These are phyloP conservation scores for Torrubiella hemipterigena DNA, from an alignment of 2,329 filamentous ascomycete genomes.

Conservation along the genomic window DNA sequence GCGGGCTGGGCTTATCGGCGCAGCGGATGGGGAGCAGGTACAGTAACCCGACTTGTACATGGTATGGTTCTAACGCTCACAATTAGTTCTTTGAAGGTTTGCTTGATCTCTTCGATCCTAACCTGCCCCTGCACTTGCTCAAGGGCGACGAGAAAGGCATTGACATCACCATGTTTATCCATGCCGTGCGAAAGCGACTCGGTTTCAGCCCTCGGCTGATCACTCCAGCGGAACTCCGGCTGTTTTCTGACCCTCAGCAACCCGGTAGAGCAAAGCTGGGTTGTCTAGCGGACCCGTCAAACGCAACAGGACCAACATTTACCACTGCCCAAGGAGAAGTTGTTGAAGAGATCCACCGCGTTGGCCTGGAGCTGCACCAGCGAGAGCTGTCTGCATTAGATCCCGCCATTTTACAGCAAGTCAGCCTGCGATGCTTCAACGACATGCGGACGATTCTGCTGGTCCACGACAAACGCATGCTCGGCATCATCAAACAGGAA, in stretches of 20 bases:
- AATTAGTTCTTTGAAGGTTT: slow-evolving; percentile 19
- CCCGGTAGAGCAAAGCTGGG: slow-evolving; percentile 15
- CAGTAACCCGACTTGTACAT: neutral
- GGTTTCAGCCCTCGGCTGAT: slow-evolving; percentile 20
- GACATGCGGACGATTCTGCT: slow-evolving; percentile 26
- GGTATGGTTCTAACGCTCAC: neutral
- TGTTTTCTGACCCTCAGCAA: slow-evolving; percentile 14
- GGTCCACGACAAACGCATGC: slow-evolving; percentile 29
- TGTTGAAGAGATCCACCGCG: slow-evolving; percentile 21
- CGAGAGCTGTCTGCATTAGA: slow-evolving; percentile 20
- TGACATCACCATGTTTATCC: slow-evolving; percentile 25
- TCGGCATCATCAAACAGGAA: slow-evolving; percentile 25
- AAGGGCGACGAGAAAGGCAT: slow-evolving; percentile 24
- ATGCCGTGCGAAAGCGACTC: slow-evolving; percentile 14
- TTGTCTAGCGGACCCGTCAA: slow-evolving; percentile 6
- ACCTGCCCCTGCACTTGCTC: slow-evolving; percentile 20
- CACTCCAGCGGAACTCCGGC: slow-evolving; percentile 18
- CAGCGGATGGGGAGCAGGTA: slow-evolving; percentile 14
- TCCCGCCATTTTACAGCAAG: slow-evolving; percentile 18
- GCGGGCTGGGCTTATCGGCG: slow-evolving; percentile 10
- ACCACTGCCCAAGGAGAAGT: slow-evolving; percentile 12
- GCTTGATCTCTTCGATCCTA: slow-evolving; percentile 16
- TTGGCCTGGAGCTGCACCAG: slow-evolving; percentile 26
- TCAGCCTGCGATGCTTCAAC: slow-evolving; percentile 25
- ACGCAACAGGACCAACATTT: slow-evolving; percentile 4